Base-by-base conservation (phyloP, 345 rosid species). In the Punica granatum region DNA sequence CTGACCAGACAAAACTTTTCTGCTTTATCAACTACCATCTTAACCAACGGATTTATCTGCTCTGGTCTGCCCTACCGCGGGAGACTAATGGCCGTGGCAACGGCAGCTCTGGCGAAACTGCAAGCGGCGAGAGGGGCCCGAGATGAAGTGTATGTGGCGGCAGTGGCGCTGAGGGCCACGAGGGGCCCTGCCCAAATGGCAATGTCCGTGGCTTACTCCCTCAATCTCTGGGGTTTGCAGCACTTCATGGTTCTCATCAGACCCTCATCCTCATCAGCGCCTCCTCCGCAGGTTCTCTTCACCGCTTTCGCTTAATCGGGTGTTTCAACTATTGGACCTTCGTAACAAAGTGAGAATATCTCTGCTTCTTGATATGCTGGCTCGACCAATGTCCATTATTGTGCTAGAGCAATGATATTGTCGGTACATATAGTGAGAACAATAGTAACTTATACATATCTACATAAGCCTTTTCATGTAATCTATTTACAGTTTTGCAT, bases 161-260 rank as follows among this genome's bases (percentile, higher is more conserved):
- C 93, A 1, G 82, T 88, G 41, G 83, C 93, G 15, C 77, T 87
- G 2, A 80, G 77, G 78, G 90, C 88, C 23, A 56, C 83, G 16
- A 73, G 73, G 54, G 92, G 96, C 35, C 84, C 86, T 4, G 74
- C 87, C 9, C 91, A 83, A 76, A 62, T 83, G 43, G 66, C 84
- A 0, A 78, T 81, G 85, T 84, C 91, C 11, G 66, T 84, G 43
- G 84, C 87, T 53, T 86, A 83, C 78, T 80, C 89, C 46, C 83
- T 90, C 73, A 79, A 76, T 26, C 60, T 85, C 6, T 44, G 76
- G 82, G 79, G 83, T 26, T 73, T 83, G 71, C 87, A 85, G 61
- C 92, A 90, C 63, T 84, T 81, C 81, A 67, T 87, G 83, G 91
- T 90, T 61, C 61, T 87, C 70, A 72, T 85, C 75, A 75, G 77